Evolutionary conservation across 345 rosid genomes (phyloP), one percentile per base, ranked within the genome.

Genomic region (Euclidium syriacum): DNA sequence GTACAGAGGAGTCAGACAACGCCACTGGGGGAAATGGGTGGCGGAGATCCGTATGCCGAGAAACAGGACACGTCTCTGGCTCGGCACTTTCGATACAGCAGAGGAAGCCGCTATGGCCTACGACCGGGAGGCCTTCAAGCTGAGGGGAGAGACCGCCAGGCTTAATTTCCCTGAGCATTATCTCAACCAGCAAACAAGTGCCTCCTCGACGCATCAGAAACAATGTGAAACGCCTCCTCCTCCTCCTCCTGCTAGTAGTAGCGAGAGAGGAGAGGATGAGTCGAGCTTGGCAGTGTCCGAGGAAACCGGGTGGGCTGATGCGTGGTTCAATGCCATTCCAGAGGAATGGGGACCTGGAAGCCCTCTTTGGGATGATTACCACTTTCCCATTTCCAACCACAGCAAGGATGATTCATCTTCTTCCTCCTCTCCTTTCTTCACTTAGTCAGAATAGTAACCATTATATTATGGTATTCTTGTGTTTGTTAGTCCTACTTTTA

Each of bases 1-100:
- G 22, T 91, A 91, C 50, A 80, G 96, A 54, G 98, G 96, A 52
- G 95, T 91, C 36, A 83, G 96, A 74, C 98, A 91, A 67, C 80
- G 95, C 58, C 96, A 91, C 68, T 91, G 96, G 96, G 96, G 98
- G 17, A 91, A 91, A 83, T 91, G 98, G 96, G 96, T 88, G 7
- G 96, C 98, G 0, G 98, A 91, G 79, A 91, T 88, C 75, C 98
- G 98, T 56, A 90, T 79, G 62, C 98, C 98, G 53, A 82, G 88
- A 34, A 88, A 88, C 60, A 77, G 88, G 74, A 85, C 96, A 65
- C 88, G 91, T 76, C 96, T 84, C 68, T 91, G 96, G 98, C 83
- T 91, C 2, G 96, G 98, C 30, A 91, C 95, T 10, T 88, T 91
- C n/a, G 95, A 91, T 70, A 88, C 83, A 5, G 94, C 98, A 2